Conservation (phyloP, 345 rosid species). For the Litchi chinensis region DNA sequence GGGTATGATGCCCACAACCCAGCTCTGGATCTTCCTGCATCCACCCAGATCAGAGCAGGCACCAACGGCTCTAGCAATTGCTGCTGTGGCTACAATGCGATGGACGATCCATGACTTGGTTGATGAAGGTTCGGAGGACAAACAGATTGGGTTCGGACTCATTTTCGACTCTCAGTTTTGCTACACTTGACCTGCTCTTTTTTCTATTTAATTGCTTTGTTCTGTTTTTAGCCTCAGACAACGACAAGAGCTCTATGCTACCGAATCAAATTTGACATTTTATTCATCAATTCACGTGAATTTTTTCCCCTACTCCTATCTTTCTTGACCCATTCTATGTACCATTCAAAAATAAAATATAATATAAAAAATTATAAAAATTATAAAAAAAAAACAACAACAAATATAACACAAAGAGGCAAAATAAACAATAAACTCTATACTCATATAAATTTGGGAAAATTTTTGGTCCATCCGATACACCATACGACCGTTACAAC, state of each 20-base stretch:
- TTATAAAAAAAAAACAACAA: too few relatives aligned
- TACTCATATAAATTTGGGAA: too few relatives aligned
- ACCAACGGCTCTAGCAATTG: constrained; percentile 67
- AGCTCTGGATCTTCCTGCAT: constrained; percentile 62
- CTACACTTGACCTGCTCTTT: background rate
- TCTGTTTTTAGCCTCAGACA: background rate
- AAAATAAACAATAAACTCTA: too few relatives aligned
- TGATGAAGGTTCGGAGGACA: constrained; percentile 38
- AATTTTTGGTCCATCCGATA: too few relatives aligned
- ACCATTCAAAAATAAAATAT: too few relatives aligned
- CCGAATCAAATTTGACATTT: too few relatives aligned
- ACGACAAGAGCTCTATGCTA: too few relatives aligned
- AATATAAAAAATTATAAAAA: too few relatives aligned
- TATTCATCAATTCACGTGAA: too few relatives aligned
- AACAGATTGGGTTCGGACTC: constrained; percentile 36
- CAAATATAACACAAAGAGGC: background rate
- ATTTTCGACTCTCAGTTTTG: background rate
- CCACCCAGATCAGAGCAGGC: constrained; percentile 61
- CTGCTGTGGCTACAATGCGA: constrained; percentile 67
- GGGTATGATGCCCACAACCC: constrained; percentile 93
- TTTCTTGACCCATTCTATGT: background rate
- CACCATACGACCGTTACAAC: too few relatives aligned
- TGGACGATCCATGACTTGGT: constrained; percentile 69
- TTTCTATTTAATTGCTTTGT: too few relatives aligned
- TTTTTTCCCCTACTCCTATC: too few relatives aligned